Evolutionary conservation across 2,329 filamentous ascomycete species (phyloP), one percentile per base, ranked within the genome.

Genomic region (Diaporthe amygdali): DNA sequence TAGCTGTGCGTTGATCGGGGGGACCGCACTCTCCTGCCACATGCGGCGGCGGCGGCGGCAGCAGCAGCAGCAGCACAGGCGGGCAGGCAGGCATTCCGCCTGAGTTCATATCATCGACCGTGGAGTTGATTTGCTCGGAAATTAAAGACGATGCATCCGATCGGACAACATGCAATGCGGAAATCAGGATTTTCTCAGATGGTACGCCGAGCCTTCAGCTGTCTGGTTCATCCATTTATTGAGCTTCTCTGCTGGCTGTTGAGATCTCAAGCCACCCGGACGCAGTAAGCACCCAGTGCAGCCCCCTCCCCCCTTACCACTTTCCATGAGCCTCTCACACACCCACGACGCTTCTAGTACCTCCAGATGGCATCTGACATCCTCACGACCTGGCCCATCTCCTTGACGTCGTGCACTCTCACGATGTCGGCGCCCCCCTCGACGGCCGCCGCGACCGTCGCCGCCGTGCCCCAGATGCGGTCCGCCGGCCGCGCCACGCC

Each of bases 351-450:
- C 14, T 7, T 37, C 47, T 71, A 83, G 49, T 84, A 83, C 76
- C 94, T 87, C 89, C 94, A 97, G 68, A 98, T 95, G n/a, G 95
- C 95, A 87, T 98, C 96, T 10, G 94, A 90, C 91, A 98, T 96
- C 79, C 89, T 92, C 1, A 90, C 91, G 39, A 97, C 95, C 81
- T 94, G 88, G 49, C 83, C 86, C 96, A 98, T 98, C 84, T 96
- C 93, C 69, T 85, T 82, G 17, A 95, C 93, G 84, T 98, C 96
- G 82, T 99, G 96, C 51, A 99, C 95, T 66, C 96, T 88, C 55
- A 98, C 92, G 71, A 99, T 91, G 84, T 98, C 95, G 30, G 95
- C 95, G 3, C 96, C 96, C 8, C 94, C 94, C 73, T 92, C 90
- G 37, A 99, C 88, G 55, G 95, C 94, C 8, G 95, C 94, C 3